These are phyloP conservation scores for Naganishia friedmannii DNA, from an alignment of 768 basidiomycete species.

Conservation along the genomic window DNA sequence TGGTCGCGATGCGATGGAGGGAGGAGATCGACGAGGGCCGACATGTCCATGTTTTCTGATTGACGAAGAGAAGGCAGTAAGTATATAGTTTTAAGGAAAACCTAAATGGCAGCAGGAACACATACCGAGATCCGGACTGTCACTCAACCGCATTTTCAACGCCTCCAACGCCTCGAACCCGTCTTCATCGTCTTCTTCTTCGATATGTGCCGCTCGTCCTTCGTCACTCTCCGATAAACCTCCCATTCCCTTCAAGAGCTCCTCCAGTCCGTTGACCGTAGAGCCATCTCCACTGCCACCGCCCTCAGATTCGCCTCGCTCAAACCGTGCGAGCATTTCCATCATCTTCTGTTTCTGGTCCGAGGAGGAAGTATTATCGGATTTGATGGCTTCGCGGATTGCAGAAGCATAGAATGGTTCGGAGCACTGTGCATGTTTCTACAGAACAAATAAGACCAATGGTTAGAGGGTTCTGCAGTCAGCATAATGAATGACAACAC, in stretches of 20 bases:
- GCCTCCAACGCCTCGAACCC: conserved; percentile 3
- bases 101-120: too few species aligned
- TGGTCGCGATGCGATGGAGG: conserved; percentile 1
- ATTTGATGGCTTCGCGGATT: conserved; percentile 19
- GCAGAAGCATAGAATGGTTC: conserved; percentile 26
- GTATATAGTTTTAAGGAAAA: not conserved
- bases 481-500: not conserved
- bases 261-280: not conserved
- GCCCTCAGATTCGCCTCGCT: conserved; percentile 6
- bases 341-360: conserved; percentile 30
- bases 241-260: conserved; percentile 23
- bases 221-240: not conserved
- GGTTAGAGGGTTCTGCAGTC: not conserved
- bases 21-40: conserved; percentile 11
- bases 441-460: not conserved
- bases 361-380: conserved; percentile 16
- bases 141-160: conserved; percentile 4
- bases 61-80: not conserved
- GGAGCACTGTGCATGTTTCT: conserved; percentile 27
- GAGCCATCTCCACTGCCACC: not conserved
- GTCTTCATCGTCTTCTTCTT: conserved; percentile 6
- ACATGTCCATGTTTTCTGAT: conserved; percentile 9
- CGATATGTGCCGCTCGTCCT: not conserved
- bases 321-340: conserved; percentile 24
- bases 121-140: not conserved